Evolutionary conservation across 1,139 yeast species (phyloP).

Genomic region (Blastobotrys illinoisensis): DNA sequence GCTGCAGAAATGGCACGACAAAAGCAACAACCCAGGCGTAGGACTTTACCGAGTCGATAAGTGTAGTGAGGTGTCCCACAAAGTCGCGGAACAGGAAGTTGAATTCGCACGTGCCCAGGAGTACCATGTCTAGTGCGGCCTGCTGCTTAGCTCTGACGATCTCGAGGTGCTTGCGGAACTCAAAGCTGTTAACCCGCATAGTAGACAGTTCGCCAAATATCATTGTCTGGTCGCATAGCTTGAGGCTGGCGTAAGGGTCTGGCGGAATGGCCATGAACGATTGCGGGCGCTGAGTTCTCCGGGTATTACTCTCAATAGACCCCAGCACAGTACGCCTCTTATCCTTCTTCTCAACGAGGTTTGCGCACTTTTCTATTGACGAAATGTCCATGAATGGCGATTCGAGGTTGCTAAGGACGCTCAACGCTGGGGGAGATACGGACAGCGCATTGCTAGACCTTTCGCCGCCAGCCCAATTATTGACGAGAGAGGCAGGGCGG

Average conservation of each 20-base stretch:
- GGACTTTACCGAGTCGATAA: constrained; percentile 19
- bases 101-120: constrained; percentile 17
- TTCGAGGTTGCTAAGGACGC: constrained; percentile 10
- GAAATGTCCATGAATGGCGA: constrained; percentile 13
- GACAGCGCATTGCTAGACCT: not conserved
- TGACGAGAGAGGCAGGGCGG: not conserved
- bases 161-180: constrained; percentile 16
- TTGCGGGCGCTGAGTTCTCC: not conserved
- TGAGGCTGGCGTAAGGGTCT: constrained; percentile 18
- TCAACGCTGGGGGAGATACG: constrained; percentile 7
- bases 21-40: constrained; percentile 18
- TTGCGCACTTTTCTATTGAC: not conserved
- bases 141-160: constrained; percentile 17
- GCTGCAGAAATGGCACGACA: constrained; percentile 18
- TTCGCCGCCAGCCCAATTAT: not conserved
- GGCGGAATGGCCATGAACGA: constrained; percentile 1
- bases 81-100: constrained; percentile 28
- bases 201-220: constrained; percentile 6
- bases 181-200: constrained; percentile 10
- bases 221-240: constrained; percentile 18
- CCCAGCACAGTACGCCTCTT: not conserved
- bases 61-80: constrained; percentile 23
- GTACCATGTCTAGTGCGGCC: constrained; percentile 13
- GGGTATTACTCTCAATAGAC: not conserved
- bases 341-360: not conserved